Percentiles rank a stretch among this genome's conserved stretches.
Conservation (phyloP, 352 stramenopile species). For the Aphanomyces stellatus region DNA sequence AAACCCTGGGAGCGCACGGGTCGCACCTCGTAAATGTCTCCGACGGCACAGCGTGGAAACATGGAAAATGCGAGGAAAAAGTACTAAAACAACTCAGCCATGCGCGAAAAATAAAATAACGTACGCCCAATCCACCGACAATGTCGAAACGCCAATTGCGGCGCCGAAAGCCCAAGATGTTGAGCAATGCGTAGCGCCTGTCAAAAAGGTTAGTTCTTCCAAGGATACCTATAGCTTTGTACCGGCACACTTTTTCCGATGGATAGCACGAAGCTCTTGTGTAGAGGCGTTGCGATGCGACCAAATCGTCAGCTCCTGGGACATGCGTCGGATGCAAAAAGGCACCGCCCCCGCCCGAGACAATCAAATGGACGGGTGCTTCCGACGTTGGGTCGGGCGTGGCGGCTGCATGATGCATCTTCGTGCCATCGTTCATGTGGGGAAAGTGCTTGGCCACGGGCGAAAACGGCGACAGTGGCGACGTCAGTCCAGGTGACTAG, state of each 20-base stretch:
- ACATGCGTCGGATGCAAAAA: slow-evolving; percentile 88
- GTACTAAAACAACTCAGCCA: slow-evolving; percentile 39
- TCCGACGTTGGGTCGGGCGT: slow-evolving; percentile 16
- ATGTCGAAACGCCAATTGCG: slow-evolving; percentile 93
- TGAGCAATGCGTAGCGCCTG: slow-evolving; percentile 75
- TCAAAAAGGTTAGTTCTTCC: too few species aligned
- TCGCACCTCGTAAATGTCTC: slow-evolving; percentile 44
- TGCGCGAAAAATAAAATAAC: slow-evolving; percentile 14
- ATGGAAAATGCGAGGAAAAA: slow-evolving; percentile 88
- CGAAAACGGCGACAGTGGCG: slow-evolving; percentile 24
- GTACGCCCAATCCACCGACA: slow-evolving; percentile 73
- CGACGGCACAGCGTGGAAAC: slow-evolving; percentile 85
- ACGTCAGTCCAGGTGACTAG: too few species aligned
- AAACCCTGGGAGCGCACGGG: background rate
- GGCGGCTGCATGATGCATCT: background rate
- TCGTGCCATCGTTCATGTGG: slow-evolving; percentile 48
- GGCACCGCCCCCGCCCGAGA: slow-evolving; percentile 84
- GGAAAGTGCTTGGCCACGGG: slow-evolving; percentile 70
- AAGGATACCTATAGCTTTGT: too few species aligned
- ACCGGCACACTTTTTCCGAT: slow-evolving; percentile 63
- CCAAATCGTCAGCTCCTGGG: slow-evolving; percentile 35
- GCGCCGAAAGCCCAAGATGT: slow-evolving; percentile 84
- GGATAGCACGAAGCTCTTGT: slow-evolving; percentile 77
- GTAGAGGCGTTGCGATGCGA: slow-evolving; percentile 67
- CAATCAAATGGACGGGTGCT: slow-evolving; percentile 62